A percentile compares a stretch with the other conserved stretches of the same genome.
These are phyloP conservation scores for Nakaseomyces glabratus DNA, from an alignment of 1,139 yeast species.

Conservation along the genomic window DNA sequence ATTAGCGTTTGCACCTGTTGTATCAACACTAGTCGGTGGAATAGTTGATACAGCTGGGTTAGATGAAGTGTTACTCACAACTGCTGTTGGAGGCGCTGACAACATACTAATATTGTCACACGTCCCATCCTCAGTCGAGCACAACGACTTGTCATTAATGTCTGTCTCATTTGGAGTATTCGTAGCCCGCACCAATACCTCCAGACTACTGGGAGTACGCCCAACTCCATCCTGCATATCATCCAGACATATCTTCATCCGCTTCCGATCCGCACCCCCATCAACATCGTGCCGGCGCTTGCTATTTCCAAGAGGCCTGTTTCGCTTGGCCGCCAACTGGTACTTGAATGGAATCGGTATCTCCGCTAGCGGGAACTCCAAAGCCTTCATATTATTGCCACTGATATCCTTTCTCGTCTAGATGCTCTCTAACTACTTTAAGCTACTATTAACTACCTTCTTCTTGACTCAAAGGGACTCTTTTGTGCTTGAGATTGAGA, in stretches of 20 bases:
- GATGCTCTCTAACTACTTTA: background rate
- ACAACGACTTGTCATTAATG: background rate
- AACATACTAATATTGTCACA: no score
- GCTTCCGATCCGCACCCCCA: conserved; percentile 1
- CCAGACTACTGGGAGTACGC: background rate
- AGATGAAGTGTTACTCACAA: no score
- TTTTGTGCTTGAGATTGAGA: no score
- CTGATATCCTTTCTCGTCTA: background rate
- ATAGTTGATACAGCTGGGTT: no score
- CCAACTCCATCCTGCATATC: background rate
- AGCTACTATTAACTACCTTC: no score
- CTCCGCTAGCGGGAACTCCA: conserved; percentile 10
- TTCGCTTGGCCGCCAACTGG: conserved; percentile 6
- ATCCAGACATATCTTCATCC: conserved; percentile 2
- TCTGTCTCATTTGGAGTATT: conserved; percentile 2
- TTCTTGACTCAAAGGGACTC: no score
- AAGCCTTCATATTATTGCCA: conserved; percentile 1
- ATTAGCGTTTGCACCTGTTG: no score
- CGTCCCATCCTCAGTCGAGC: no score
- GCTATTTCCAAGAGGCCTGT: background rate
- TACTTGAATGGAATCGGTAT: conserved; percentile 12
- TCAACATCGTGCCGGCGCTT: conserved; percentile 1
- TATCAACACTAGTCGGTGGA: no score
- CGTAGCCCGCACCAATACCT: no score
- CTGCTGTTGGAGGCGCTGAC: no score